Evolutionary conservation across 2,329 filamentous ascomycete species (phyloP).

Genomic region (Aspergillus japonicus): DNA sequence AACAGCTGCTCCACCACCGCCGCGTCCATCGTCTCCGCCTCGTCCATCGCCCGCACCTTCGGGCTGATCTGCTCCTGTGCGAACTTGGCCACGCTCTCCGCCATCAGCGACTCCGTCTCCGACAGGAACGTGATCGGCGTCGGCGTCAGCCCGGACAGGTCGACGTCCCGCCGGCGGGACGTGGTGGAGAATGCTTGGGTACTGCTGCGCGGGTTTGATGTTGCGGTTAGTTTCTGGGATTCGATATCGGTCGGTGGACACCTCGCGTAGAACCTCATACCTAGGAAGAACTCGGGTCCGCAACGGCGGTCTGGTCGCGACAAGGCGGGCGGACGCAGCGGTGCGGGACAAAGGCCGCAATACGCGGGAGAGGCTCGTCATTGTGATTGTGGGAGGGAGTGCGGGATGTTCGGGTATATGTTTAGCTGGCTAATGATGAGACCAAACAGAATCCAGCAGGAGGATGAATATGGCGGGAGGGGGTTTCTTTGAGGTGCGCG

Average conservation of each 20-base stretch:
- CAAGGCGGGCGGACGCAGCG: slow-evolving; percentile 38
- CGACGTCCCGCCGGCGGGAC: slow-evolving; percentile 52
- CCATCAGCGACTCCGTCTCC: slow-evolving; percentile 85
- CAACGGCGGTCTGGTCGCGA: slow-evolving; percentile 36
- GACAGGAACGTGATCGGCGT: slow-evolving; percentile 92
- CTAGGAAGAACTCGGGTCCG: slow-evolving; percentile 42
- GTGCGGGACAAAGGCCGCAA: slow-evolving; percentile 48
- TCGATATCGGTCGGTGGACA: no score
- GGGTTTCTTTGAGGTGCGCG: not conserved
- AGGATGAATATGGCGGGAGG: not conserved
- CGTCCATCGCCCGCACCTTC: slow-evolving; percentile 95
- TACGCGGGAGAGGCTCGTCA: slow-evolving; percentile 51
- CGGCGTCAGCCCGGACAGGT: slow-evolving; percentile 76
- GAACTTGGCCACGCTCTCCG: slow-evolving; percentile 86
- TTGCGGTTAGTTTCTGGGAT: not conserved
- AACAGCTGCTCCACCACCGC: slow-evolving; percentile 86
- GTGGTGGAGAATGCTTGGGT: slow-evolving; percentile 62
- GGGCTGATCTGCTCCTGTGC: slow-evolving; percentile 84
- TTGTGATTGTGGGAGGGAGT: slow-evolving; percentile 26
- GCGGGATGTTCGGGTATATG: no score
- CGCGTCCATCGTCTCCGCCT: slow-evolving; percentile 91
- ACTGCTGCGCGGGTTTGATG: slow-evolving; percentile 26
- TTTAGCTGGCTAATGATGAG: no score
- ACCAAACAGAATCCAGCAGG: not conserved
- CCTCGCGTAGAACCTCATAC: slow-evolving; percentile 27